Evolutionary conservation across 352 stramenopile genomes (phyloP), one percentile per base, ranked within the genome.

Genomic region (Phytophthora meadii): DNA sequence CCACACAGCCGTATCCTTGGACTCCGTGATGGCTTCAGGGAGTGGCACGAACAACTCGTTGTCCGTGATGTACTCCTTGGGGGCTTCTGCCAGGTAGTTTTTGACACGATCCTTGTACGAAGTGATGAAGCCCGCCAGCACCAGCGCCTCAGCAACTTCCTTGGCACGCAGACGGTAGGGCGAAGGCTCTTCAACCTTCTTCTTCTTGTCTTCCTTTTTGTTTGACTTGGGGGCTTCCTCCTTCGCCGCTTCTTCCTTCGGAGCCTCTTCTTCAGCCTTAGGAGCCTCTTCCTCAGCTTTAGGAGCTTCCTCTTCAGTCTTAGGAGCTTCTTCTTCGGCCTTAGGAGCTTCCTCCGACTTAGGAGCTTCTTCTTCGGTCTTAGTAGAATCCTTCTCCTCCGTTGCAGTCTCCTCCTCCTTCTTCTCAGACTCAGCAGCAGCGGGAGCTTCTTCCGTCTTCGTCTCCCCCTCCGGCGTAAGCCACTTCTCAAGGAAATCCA

Each of bases 71-170:
- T 76, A 80, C 53, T 72, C 66, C 61, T 79, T 81, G 10, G 71
- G 56, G 24, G 68, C 37, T 11, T 76, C 62, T 14, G 76, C 70
- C 57, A 69, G 25, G 30, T 66, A 75, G 54, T 76, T 72, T 46
- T 85, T 81, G 45, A 87, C 73, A 19, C 74, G 70, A 42, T 82
- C 74, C 46, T 82, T 79, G 70, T 77, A 75, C 6, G 74, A 40
- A 2, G 74, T 82, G 48, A 82, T 59, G 54, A 79, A 82, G 1
- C 70, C 74, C 24, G 41, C 44, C 9, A 82, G 45, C 9, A 82
- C 71, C 15, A 82, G 55, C 11, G 74, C 70, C 36, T 79, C 66
- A 3, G 68, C 74, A 34, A 82, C 63, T 70, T 79, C 62, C 48
- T 76, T 81, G n/a, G 68, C 72, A 47, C 72, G 72, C 10, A 59